Evolutionary conservation across 2,329 filamentous ascomycete genomes (phyloP), one percentile per base, ranked within the genome.

Genomic region (Davidsoniella eucalypti): DNA sequence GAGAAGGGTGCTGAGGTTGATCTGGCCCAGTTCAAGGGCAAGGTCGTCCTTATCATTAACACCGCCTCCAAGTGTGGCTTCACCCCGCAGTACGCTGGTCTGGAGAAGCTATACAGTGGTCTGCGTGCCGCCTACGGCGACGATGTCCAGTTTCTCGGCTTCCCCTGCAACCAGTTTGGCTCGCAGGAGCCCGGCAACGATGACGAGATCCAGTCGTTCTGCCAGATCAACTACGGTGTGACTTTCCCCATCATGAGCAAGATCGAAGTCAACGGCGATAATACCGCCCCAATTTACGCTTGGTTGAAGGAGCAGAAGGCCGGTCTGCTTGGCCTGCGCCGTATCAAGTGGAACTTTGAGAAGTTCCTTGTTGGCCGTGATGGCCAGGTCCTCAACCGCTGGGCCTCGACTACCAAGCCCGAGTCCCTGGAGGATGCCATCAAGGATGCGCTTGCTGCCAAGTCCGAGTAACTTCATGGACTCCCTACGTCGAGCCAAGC

Each of bases 321-420:
- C 1, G 88, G 92, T 18, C 61, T 95, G 51, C 68, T 96, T 68
- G 92, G 92, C 17, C 64, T 96, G 61, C 90, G 93, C 80, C 68
- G 81, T 55, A 73, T 98, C 60, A 95, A 96, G 82, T 98, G 92
- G 92, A 98, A 98, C 70, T 98, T 96, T 71, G 92, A 98, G 68
- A 98, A 98, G 77, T 98, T 95, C 69, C 69, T 98, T 56, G 71
- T 98, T 56, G 83, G 82, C 54, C 76, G 78, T 55, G 87, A 96
- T 65, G 92, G 92, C 23, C 75, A 82, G 68, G 87, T 96, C 58
- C 83, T 84, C 67, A 75, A 75, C 25, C 72, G 92, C 56, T 98
- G 87, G 87, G 84, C 86, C 33, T 90, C 84, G 65, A 84, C 79
- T 16, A 87, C 84, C 54, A 92, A 88, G 73, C 92, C 92, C 1